Conservation (phyloP, 768 basidiomycete species). For the Naganishia onofrii region DNA sequence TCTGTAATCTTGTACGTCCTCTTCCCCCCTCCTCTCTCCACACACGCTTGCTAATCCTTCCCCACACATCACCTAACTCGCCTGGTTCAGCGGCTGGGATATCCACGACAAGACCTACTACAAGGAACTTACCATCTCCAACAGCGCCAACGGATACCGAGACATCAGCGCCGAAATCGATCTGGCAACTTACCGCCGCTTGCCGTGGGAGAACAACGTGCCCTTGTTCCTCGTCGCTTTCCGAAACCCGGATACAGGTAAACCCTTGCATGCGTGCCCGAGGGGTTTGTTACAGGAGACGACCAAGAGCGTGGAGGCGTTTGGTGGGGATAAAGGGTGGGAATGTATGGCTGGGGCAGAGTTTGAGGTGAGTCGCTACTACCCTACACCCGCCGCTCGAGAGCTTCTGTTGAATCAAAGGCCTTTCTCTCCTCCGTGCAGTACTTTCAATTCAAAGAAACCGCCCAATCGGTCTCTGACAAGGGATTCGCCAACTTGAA, state of each 20-base stretch:
- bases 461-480: constrained; percentile 67
- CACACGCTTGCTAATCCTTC: not conserved
- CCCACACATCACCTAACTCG: too few relatives aligned
- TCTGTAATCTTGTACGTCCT: constrained; percentile 78
- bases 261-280: constrained; percentile 77
- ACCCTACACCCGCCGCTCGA: not conserved
- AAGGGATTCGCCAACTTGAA: constrained; percentile 74
- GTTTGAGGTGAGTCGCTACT: constrained; percentile 69
- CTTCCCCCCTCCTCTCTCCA: not conserved
- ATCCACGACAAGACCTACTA: constrained; percentile 84
- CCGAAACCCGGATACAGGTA: constrained; percentile 76
- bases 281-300: constrained; percentile 71
- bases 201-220: constrained; percentile 86
- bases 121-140: constrained; percentile 82
- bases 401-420: not conserved
- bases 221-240: constrained; percentile 93
- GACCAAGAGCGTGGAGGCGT: constrained; percentile 56
- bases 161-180: constrained; percentile 86
- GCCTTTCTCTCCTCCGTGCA: constrained; percentile 1
- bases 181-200: constrained; percentile 77
- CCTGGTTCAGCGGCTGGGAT: constrained; percentile 82
- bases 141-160: constrained; percentile 84
- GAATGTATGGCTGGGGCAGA: constrained; percentile 82
- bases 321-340: constrained; percentile 54
- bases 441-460: constrained; percentile 61